These are phyloP conservation scores for Cyclocybe aegerita DNA, from an alignment of 768 basidiomycete species.

Conservation along the genomic window DNA sequence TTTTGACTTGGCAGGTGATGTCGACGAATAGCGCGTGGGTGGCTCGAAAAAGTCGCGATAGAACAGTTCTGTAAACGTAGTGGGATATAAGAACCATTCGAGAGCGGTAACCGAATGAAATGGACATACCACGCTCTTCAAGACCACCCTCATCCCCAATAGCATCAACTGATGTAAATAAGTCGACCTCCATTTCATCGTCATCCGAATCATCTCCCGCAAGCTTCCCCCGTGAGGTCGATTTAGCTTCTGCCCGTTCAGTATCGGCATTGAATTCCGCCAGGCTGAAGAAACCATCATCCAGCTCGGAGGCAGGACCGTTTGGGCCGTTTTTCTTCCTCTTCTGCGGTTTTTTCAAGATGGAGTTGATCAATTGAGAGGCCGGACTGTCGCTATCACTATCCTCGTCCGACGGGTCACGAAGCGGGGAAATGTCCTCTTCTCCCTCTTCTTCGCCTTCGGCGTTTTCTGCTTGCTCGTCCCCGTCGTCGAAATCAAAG, in stretches of 20 bases:
- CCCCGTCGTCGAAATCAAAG: conserved; percentile 23
- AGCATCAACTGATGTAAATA: conserved; percentile 63
- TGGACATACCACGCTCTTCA: conserved; percentile 37
- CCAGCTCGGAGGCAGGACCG: conserved; percentile 49
- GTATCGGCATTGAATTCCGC: conserved; percentile 85
- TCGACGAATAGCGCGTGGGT: conserved; percentile 30
- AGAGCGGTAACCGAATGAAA: background rate
- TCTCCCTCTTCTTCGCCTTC: conserved; percentile 14
- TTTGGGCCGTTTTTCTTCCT: conserved; percentile 21
- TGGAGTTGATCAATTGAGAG: conserved; percentile 16
- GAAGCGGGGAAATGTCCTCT: conserved; percentile 17
- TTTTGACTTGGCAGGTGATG: conserved; percentile 17
- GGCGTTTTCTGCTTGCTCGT: conserved; percentile 21
- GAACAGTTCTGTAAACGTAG: conserved; percentile 44
- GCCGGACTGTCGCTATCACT: conserved; percentile 21
- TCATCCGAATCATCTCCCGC: conserved; percentile 54
- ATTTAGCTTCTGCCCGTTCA: conserved; percentile 70
- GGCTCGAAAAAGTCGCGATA: conserved; percentile 85
- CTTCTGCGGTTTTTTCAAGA: conserved; percentile 23
- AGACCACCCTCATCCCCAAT: conserved; percentile 43
- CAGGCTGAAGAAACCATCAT: conserved; percentile 91
- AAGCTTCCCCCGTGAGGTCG: conserved; percentile 59
- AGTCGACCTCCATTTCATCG: conserved; percentile 57
- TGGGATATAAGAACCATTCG: background rate
- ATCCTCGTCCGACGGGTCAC: conserved; percentile 20